Base-by-base conservation (phyloP, 2,329 filamentous ascomycete genomes). In the Spiromastix sp. region DNA sequence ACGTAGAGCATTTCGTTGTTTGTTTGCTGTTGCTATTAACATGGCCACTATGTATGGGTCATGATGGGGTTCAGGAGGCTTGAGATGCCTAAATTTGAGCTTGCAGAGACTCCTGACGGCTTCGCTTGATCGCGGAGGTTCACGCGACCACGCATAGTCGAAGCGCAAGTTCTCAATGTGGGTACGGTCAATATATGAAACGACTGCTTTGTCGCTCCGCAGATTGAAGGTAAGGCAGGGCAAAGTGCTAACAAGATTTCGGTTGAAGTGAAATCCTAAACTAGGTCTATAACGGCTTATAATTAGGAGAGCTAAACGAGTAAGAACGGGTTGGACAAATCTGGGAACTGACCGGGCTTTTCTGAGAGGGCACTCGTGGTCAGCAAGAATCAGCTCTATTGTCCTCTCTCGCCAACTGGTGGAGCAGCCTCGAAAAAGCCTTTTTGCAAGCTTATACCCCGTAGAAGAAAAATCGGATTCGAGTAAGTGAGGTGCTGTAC, bases 1-100 rank as follows among this genome's bases (percentile, higher is more conserved):
- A 12, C 5, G 31, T 16, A 37, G 13, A 32, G 13, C 16, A 30
- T 2, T 17, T 19, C 25, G 25, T 17, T 34, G 30, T 17, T 16
- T 10, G 4, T 29, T 10, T 10, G 36, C 36, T 8, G 34, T 10
- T 16, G 21, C 26, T 22, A 38, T 38, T 21, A 38, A 24, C 4
- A 38, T 17, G 12, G 30, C 36, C n/a, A 34, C 24, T 8, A 38
- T 38, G 26, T 34, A 38, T 24, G 36, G 36, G 17, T 38, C 36
- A 16, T 30, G 36, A 4, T 34, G 12, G 18, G 30, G 30, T 4
- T 34, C 25, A 3, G 30, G 10, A 5, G 36, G 31, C 4, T 15
- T 29, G 22, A 38, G 1, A 17, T 30, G 30, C 19, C 34, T 38
- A 9, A 24, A 12, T 11, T 38, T 38, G 24, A 30, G 30, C 4